Base-by-base conservation (phyloP, 345 rosid species). In the Gossypium ekmanianum region DNA sequence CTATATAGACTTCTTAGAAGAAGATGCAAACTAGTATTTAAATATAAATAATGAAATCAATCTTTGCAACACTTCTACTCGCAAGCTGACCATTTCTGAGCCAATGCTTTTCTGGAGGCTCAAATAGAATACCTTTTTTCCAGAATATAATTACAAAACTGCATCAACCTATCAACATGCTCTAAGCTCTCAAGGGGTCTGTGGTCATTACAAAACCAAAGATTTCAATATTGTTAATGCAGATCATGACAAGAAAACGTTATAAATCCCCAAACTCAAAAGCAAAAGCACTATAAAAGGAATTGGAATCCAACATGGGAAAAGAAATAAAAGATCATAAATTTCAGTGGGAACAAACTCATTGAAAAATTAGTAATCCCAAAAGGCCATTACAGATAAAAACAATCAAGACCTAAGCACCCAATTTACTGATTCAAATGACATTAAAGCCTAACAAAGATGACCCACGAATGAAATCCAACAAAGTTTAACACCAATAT, bases 391-490 rank as follows among this genome's bases (percentile, higher is more conserved):
- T 16, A 54, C 5, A 52, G 4, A 70, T 29, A 44, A 70, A 70
- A 27, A 16, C 11, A 70, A n/a, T 17, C 26, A 2, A 52, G 61
- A 52, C 61, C 17, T 10, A 52, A 17, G 26, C 48, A 34, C 11
- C 43, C 41, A 27, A 26, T 17, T 52, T 5, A 70, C 47, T 22
- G 56, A 68, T 68, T 68, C 39, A 67, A 68, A 50, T 3, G 73
- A 9, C 17, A 11, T 69, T 51, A 69, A 51, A 51, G 26, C 73
- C 29, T 69, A 52, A 27, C 45, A 69, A 69, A 69, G 8, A n/a
- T 39, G 64, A 56, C 11, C 61, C 51, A 55, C 34, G 10, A 48
- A 22, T 11, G 39, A 68, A 47, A 45, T 68, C 56, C 57, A 48
- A 24, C 7, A 70, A 41, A 51, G 61, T 22, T 51, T 27, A 70